Base-by-base conservation (phyloP, 129 eudicot genomes). In the Saposhnikovia divaricata region DNA sequence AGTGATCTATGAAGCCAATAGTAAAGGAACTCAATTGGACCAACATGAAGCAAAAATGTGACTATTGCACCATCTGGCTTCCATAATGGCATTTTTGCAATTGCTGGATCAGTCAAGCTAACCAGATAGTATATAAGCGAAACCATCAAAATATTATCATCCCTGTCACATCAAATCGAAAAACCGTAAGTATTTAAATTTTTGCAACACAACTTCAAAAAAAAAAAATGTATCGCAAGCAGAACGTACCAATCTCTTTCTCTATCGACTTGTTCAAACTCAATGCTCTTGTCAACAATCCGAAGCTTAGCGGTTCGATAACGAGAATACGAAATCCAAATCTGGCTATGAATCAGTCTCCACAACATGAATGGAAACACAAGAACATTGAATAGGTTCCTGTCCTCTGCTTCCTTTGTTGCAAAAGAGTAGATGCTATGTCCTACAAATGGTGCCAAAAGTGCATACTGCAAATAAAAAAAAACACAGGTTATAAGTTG, bases 221-320 rank as follows among this genome's bases (percentile, higher is more conserved):
- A 34, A 34, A 34, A 34, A 34, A 34, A 0, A 34, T 1, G 37
- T 3, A 19, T 13, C 2, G 50, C 63, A 21, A 55, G 8, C 1
- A 10, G 2, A 25, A 28, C 81, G 5, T 44, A 89, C 97, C 97
- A 91, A 59, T 88, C 88, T 75, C 91, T 85, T 86, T 91, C 94
- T 7, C 92, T 82, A 31, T 91, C 97, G 42, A 91, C 94, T 88
- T 91, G 97, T 37, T 91, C 97, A 21, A 91, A 91, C 57, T 91
- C 97, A 9, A 91, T 82, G 51, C 79, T 80, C 84, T 86, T 88
- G 59, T 91, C 94, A 21, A 91, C 89, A 10, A 91, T 91, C 44
- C 91, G 65, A 70, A 83, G 85, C 48, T 83, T 92, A 21, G 91
- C 92, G 0, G 97, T 88, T 42, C 89, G 85, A 75, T 91, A 83